Percentiles rank a stretch among this genome's conserved stretches.
phyloP scores from a whole-genome alignment of 2,329 filamentous ascomycete species.

The Neoascochyta sp. region DNA sequence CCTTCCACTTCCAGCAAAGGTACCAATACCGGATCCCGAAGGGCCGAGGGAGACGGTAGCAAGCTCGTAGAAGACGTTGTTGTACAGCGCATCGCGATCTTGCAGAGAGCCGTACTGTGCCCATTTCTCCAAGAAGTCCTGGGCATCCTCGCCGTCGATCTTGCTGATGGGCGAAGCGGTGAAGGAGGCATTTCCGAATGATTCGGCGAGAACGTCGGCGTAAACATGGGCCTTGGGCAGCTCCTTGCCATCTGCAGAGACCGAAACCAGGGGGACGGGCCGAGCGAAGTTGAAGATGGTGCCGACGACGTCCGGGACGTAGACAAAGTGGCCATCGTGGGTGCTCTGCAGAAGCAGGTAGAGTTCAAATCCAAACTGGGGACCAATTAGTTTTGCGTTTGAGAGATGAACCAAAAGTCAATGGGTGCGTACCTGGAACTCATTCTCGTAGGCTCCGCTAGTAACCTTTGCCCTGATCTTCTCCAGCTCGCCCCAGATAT shows the following conservation, averaged over 20 bases:
- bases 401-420: no score
- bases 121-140: constrained; percentile 48
- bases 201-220: constrained; percentile 44
- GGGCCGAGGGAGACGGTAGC: constrained; percentile 43
- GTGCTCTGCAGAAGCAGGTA: constrained; percentile 48
- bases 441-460: constrained; percentile 37
- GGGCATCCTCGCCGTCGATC: constrained; percentile 57
- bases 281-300: constrained; percentile 51
- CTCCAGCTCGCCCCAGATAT: constrained; percentile 41
- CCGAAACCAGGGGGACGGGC: constrained; percentile 53
- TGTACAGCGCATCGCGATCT: constrained; percentile 57
- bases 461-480: constrained; percentile 40
- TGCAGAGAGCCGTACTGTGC: constrained; percentile 50
- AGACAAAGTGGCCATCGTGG: constrained; percentile 64
- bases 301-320: constrained; percentile 52
- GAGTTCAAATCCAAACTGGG: constrained; percentile 32
- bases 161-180: constrained; percentile 49
- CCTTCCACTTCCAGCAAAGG: constrained; percentile 45
- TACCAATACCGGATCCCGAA: constrained; percentile 41
- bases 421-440: constrained; percentile 36
- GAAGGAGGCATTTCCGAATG: constrained; percentile 41
- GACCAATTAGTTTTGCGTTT: constrained; percentile 6
- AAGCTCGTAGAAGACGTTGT: constrained; percentile 48
- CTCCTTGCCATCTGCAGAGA: constrained; percentile 51
- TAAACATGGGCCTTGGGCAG: constrained; percentile 57